Percentiles rank a stretch among this genome's conserved stretches.
These are phyloP conservation scores for Malassezia restricta DNA, from an alignment of 1,284 basidiomycete species.

Conservation along the genomic window DNA sequence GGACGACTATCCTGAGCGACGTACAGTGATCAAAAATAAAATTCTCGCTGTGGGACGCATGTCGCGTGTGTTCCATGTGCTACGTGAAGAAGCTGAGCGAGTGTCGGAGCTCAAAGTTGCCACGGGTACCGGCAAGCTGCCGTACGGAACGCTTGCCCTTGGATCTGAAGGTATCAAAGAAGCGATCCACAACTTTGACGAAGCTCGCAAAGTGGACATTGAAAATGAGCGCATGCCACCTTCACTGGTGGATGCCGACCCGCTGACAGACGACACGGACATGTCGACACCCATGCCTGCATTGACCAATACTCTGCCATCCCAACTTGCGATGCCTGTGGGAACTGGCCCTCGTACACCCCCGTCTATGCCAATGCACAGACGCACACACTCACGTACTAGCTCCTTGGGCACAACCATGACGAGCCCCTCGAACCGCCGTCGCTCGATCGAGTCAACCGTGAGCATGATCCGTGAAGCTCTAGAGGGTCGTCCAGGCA, in stretches of 20 bases:
- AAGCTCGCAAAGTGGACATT: constrained; percentile 95
- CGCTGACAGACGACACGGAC: constrained; percentile 52
- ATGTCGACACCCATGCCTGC: constrained; percentile 48
- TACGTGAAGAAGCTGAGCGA: constrained; percentile 97
- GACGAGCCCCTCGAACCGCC: constrained; percentile 82
- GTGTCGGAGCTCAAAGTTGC: constrained; percentile 93
- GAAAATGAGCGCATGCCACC: constrained; percentile 70
- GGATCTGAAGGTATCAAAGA: constrained; percentile 94
- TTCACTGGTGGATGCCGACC: constrained; percentile 72
- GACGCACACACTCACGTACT: constrained; percentile 69
- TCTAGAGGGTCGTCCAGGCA: constrained; percentile 17
- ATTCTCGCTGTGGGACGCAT: constrained; percentile 95
- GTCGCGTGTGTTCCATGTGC: constrained; percentile 84
- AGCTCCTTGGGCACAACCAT: constrained; percentile 89
- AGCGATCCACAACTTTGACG: constrained; percentile 82
- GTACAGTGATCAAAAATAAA: constrained; percentile 88
- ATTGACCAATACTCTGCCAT: background rate
- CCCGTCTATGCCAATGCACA: constrained; percentile 12
- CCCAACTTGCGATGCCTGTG: background rate
- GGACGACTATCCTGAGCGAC: constrained; percentile 60
- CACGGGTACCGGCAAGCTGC: constrained; percentile 63
- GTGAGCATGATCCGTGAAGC: constrained; percentile 73
- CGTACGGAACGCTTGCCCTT: constrained; percentile 72
- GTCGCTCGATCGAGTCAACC: constrained; percentile 86
- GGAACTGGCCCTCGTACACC: background rate